phyloP scores from a whole-genome alignment of 306 rosid genomes.

The Albizia julibrissin region DNA sequence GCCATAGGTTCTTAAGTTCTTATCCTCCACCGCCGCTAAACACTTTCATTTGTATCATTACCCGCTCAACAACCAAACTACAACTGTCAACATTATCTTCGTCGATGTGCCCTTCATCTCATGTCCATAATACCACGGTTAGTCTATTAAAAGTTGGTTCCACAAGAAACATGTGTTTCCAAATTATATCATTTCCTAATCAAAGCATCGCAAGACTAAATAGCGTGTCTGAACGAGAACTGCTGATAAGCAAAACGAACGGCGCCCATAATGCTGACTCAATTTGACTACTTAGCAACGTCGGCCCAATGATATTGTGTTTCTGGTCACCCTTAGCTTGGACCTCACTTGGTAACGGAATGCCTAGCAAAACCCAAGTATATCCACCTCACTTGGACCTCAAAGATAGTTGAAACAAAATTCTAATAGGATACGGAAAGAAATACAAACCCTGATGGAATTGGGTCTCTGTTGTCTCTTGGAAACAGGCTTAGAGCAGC shows the following conservation, averaged over 20 bases:
- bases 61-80: neutral
- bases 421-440: conserved; percentile 16
- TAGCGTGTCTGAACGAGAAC: neutral
- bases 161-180: neutral
- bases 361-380: conserved; percentile 14
- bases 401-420: conserved; percentile 13
- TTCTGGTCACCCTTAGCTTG: neutral
- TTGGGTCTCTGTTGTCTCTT: conserved; percentile 30
- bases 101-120: neutral
- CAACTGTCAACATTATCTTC: neutral
- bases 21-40: neutral
- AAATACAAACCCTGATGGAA: conserved; percentile 61
- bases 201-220: neutral
- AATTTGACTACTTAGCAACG: neutral
- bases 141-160: neutral
- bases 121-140: neutral
- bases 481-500: conserved; percentile 31
- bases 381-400: neutral
- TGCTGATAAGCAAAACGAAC: neutral
- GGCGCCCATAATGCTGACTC: neutral
- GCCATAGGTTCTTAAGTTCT: conserved; percentile 2
- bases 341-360: neutral
- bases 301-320: neutral
- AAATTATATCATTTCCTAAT: conserved; percentile 2
- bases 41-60: neutral